phyloP scores from a whole-genome alignment of 805 yeast species.

The Yueomyces sinensis region DNA sequence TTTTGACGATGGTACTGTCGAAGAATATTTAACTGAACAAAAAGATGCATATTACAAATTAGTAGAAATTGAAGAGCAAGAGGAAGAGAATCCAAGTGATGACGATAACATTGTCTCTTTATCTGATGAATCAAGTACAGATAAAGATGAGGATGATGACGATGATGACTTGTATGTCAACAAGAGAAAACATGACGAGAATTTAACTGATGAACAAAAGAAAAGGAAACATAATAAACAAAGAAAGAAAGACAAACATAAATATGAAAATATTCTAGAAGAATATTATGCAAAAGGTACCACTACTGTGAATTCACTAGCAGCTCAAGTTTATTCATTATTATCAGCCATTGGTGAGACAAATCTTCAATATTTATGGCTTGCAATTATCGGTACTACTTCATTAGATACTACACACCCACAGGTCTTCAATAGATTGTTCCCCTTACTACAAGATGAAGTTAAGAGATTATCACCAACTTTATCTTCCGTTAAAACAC shows the following conservation, averaged over 20 bases:
- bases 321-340: constrained; percentile 71
- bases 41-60: constrained; percentile 48
- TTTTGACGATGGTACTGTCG: constrained; percentile 75
- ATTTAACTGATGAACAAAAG: constrained; percentile 1
- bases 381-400: constrained; percentile 77
- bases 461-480: constrained; percentile 52
- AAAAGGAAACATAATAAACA: constrained; percentile 23
- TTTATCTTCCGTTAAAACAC: constrained; percentile 21
- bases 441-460: constrained; percentile 71
- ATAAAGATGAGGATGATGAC: constrained; percentile 21
- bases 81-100: constrained; percentile 27
- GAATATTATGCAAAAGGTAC: constrained; percentile 78
- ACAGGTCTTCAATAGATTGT: constrained; percentile 54
- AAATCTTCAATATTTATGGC: constrained; percentile 57
- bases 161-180: constrained; percentile 10
- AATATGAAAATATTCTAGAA: constrained; percentile 47
- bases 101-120: constrained; percentile 25
- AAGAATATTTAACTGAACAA: constrained; percentile 42
- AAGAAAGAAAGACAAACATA: constrained; percentile 30
- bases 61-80: constrained; percentile 27
- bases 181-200: constrained; percentile 1
- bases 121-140: constrained; percentile 19
- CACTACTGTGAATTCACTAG: constrained; percentile 55
- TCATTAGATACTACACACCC: constrained; percentile 67
- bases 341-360: constrained; percentile 77